A percentile compares a stretch with the other conserved stretches of the same genome.
Evolutionary conservation across 495 filamentous ascomycete species (phyloP).

Genomic region (Penicillium malachiteum): DNA sequence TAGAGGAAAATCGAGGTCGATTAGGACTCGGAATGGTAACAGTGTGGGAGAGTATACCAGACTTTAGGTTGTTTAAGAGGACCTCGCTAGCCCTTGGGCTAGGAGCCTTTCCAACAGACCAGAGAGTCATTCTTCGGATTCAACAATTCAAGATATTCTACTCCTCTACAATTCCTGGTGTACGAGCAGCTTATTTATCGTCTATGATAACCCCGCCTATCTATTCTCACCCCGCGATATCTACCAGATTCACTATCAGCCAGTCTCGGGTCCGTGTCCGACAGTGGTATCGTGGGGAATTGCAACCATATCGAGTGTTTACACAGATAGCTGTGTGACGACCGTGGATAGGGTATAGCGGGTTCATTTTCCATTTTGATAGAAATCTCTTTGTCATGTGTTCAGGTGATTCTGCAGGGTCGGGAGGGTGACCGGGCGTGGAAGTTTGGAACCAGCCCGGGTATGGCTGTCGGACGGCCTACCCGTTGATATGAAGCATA

Average conservation of each 20-base stretch:
- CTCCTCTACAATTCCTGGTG: not conserved
- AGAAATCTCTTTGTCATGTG: constrained; percentile 5
- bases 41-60: constrained; percentile 1
- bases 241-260: constrained; percentile 5
- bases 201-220: constrained; percentile 11
- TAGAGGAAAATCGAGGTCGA: constrained; percentile 10
- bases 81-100: constrained; percentile 10
- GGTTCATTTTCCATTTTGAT: constrained; percentile 8
- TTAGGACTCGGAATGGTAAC: not conserved
- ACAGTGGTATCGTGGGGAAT: not conserved
- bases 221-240: constrained; percentile 6
- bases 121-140: constrained; percentile 11
- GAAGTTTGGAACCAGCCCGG: not conserved
- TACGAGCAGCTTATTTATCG: constrained; percentile 15
- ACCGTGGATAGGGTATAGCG: not conserved
- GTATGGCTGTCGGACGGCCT: not conserved
- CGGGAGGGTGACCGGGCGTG: constrained; percentile 15
- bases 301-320: not conserved
- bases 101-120: constrained; percentile 12
- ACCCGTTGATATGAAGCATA: not conserved
- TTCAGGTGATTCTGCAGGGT: not conserved
- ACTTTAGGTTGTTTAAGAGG: constrained; percentile 2
- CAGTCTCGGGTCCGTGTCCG: constrained; percentile 9
- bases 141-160: not conserved
- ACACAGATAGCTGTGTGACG: not conserved